phyloP scores from a whole-genome alignment of 306 rosid genomes.

The Arachis hypogaea region DNA sequence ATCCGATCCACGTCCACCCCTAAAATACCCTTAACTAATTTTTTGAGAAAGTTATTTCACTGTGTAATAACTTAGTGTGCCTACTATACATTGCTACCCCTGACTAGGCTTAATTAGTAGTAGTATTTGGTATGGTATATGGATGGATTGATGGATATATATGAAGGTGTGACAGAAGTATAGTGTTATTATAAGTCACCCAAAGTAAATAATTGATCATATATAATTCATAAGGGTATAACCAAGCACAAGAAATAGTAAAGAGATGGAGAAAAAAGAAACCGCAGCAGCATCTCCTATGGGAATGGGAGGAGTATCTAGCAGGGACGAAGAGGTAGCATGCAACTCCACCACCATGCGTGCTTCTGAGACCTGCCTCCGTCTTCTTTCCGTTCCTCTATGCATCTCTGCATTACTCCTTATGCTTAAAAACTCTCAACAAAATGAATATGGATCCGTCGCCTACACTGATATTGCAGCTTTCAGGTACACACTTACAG shows the following conservation, averaged over 20 bases:
- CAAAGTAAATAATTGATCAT: too few species aligned
- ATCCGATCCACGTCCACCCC: too few species aligned
- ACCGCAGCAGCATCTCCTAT: constrained; percentile 37
- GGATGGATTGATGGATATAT: too few species aligned
- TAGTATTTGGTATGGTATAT: too few species aligned
- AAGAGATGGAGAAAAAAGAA: constrained; percentile 34
- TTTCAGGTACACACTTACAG: constrained; percentile 55
- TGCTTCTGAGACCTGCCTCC: constrained; percentile 73
- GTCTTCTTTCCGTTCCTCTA: constrained; percentile 69
- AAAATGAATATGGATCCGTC: constrained; percentile 68
- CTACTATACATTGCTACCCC: too few species aligned
- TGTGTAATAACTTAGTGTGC: too few species aligned
- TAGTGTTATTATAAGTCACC: neutral
- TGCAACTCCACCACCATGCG: constrained; percentile 43
- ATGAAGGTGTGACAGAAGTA: too few species aligned
- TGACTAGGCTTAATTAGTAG: too few species aligned
- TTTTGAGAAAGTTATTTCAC: too few species aligned
- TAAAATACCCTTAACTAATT: too few species aligned
- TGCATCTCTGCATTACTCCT: constrained; percentile 80
- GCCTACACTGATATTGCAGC: constrained; percentile 74
- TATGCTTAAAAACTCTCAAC: constrained; percentile 79
- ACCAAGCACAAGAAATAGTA: neutral
- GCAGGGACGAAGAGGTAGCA: constrained; percentile 26
- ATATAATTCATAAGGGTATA: neutral
- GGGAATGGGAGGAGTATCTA: constrained; percentile 9